These are phyloP conservation scores for Colletotrichum spinosum DNA, from an alignment of 2,329 filamentous ascomycete species.

Conservation along the genomic window DNA sequence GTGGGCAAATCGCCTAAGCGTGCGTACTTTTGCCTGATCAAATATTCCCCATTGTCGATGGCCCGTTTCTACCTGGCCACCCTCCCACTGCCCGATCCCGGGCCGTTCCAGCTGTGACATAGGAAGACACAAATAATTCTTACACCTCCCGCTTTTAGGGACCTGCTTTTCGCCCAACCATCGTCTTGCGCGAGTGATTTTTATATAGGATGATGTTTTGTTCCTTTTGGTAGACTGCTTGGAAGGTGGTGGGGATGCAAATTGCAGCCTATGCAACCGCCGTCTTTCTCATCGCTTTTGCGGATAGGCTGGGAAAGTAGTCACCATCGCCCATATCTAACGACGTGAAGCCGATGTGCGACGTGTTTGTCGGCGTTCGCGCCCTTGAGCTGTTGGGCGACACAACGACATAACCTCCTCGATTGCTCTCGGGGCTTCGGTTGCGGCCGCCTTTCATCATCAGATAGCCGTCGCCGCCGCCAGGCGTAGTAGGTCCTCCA, in stretches of 20 bases:
- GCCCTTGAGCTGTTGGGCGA: constrained; percentile 62
- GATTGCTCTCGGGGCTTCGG: constrained; percentile 48
- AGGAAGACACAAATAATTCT: constrained; percentile 26
- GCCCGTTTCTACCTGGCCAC: constrained; percentile 1
- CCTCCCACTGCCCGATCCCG: neutral
- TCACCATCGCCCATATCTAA: constrained; percentile 49
- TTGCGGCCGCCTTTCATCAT: constrained; percentile 57
- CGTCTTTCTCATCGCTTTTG: constrained; percentile 47
- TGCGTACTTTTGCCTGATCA: too few relatives aligned
- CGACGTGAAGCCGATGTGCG: constrained; percentile 43
- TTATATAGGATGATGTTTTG: neutral
- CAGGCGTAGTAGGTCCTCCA: constrained; percentile 51
- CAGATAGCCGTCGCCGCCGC: constrained; percentile 52
- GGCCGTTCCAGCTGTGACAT: constrained; percentile 1
- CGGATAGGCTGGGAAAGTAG: constrained; percentile 55
- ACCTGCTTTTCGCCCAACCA: constrained; percentile 14
- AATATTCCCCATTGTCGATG: neutral
- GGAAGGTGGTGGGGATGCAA: neutral
- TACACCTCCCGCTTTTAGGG: constrained; percentile 26
- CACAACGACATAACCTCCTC: constrained; percentile 37
- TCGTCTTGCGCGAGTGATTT: neutral
- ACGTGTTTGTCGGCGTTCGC: constrained; percentile 57
- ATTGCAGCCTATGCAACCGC: constrained; percentile 24
- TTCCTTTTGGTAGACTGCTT: constrained; percentile 18
- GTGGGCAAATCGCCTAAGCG: too few relatives aligned